Percentiles rank a stretch among this genome's conserved stretches.
Evolutionary conservation across 2,329 filamentous ascomycete species (phyloP).

Genomic region (Talaromyces amestolkiae): DNA sequence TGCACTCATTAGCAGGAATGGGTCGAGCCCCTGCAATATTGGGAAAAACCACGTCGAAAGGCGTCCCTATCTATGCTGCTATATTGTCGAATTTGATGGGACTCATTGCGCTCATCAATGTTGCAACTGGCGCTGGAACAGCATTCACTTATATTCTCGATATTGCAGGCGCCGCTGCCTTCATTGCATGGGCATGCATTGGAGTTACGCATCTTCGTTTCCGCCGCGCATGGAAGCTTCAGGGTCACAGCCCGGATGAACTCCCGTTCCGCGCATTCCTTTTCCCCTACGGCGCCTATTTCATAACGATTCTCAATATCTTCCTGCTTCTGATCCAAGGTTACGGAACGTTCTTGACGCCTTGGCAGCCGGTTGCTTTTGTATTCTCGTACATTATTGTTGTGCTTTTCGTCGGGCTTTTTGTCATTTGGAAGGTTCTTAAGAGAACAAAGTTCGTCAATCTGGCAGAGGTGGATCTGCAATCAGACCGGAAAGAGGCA

Average conservation of each 20-base stretch:
- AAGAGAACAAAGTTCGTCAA: conserved; percentile 15
- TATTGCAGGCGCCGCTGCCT: conserved; percentile 28
- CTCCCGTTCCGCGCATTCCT: conserved; percentile 16
- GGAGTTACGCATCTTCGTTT: conserved; percentile 16
- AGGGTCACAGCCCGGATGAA: conserved; percentile 10
- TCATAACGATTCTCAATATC: conserved; percentile 11
- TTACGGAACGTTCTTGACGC: conserved; percentile 10
- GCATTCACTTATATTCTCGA: conserved; percentile 51
- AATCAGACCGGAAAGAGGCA: conserved; percentile 8
- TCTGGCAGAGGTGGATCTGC: conserved; percentile 13
- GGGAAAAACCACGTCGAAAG: conserved; percentile 39
- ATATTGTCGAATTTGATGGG: conserved; percentile 52
- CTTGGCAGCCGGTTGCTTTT: conserved; percentile 18
- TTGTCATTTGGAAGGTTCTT: conserved; percentile 11
- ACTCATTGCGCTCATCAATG: conserved; percentile 67
- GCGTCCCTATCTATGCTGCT: conserved; percentile 45
- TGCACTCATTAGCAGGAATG: conserved; percentile 61
- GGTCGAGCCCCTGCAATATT: conserved; percentile 45
- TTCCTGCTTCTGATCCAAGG: conserved; percentile 17
- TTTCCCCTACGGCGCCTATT: conserved; percentile 15
- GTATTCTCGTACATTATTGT: conserved; percentile 18
- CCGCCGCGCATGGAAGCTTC: conserved; percentile 16
- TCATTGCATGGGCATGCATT: conserved; percentile 19
- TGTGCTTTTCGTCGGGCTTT: conserved; percentile 15
- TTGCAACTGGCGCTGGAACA: conserved; percentile 58